phyloP scores from a whole-genome alignment of 306 rosid species.

The Casuarina equisetifolia region DNA sequence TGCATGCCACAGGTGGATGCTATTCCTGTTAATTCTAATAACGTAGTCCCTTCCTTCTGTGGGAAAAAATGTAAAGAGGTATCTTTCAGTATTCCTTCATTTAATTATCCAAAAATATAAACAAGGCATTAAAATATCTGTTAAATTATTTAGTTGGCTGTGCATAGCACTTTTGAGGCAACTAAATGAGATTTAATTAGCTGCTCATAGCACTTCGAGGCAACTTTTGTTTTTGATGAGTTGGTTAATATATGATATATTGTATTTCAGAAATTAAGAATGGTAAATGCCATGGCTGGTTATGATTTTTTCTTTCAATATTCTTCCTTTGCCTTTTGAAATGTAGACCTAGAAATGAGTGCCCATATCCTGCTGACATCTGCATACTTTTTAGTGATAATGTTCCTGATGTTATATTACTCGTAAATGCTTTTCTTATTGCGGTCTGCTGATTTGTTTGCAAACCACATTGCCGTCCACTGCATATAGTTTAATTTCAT shows the following conservation, averaged over 20 bases:
- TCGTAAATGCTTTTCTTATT: neutral
- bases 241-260: neutral
- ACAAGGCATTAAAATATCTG: neutral
- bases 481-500: neutral
- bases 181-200: neutral
- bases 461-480: neutral
- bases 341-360: neutral
- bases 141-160: neutral
- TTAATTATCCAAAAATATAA: neutral
- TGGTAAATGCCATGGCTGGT: neutral
- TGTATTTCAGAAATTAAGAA: neutral
- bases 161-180: neutral
- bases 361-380: neutral
- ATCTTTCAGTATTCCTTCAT: constrained; percentile 11
- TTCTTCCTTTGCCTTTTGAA: neutral
- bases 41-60: constrained; percentile 50
- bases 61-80: constrained; percentile 93
- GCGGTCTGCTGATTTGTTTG: neutral
- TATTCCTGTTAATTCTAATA: constrained; percentile 38
- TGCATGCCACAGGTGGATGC: constrained; percentile 56
- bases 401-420: neutral
- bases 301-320: neutral
- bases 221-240: neutral
- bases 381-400: neutral
- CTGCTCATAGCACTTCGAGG: neutral